Base-by-base conservation (phyloP, 2,329 filamentous ascomycete genomes). In the Diaporthe vexans region DNA sequence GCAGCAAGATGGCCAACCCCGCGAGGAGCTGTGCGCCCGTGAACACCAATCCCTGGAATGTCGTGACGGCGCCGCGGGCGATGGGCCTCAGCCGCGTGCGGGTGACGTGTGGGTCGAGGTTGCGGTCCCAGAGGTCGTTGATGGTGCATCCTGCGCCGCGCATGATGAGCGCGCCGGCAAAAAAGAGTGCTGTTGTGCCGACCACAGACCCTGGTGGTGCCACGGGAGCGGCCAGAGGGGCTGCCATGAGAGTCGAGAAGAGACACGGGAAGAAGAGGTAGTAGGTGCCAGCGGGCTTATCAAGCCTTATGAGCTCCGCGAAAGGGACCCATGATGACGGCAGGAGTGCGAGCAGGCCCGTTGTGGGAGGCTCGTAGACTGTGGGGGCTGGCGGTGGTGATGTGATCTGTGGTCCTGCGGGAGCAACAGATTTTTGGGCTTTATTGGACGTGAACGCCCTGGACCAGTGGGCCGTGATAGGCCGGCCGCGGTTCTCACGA, bases 111-210 rank as follows among this genome's bases (percentile, higher is more conserved):
- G 93, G 92, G 82, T 98, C 95, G 21, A 97, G 91, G 78, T 97
- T 94, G 72, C 94, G 91, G 83, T 97, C 95, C 93, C 94, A 95
- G 68, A 97, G 90, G 81, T 98, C 95, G 81, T 97, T 97, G 84
- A 97, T 95, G 24, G 93, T 93, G 83, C 95, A 97, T 69, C 94
- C 94, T 26, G 94, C 94, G 65, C 95, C 94, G 75, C 95, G 93
- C 94, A 97, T 97, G 77, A 97, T 89, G 58, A 97, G 82, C 4
- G 94, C 93, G 68, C 94, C 95, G 2, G 91, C 87, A 79, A 93
- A 90, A 84, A 97, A 97, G 63, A 97, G 88, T 2, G 89, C 80
- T 1, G 89, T 88, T 0, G 92, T 95, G 65, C 90, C 88, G 40
- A 93, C 77, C 24, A 94, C 91, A 17, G 91, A 86, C 7, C 86